phyloP scores from a whole-genome alignment of 2,329 filamentous ascomycete genomes.

The Chrysoporthe deuterocubensis region DNA sequence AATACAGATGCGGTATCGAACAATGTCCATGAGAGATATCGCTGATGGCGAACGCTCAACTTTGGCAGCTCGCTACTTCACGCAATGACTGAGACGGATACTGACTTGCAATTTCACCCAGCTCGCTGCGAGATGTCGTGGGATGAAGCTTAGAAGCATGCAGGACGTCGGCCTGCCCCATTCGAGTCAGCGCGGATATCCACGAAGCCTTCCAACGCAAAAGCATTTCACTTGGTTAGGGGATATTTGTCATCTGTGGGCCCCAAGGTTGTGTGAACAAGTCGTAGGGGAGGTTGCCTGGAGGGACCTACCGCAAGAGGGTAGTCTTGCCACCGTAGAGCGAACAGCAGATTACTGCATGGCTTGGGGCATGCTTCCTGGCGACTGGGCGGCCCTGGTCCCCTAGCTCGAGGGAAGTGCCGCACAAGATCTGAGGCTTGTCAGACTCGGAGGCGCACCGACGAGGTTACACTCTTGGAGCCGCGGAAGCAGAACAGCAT shows the following conservation, averaged over 20 bases:
- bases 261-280: neutral
- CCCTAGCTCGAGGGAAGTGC: neutral
- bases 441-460: neutral
- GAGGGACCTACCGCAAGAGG: neutral
- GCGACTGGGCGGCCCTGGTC: constrained; percentile 2
- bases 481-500: constrained; percentile 18
- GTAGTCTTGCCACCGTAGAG: neutral
- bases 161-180: neutral
- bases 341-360: neutral
- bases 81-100: neutral
- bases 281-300: neutral
- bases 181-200: neutral
- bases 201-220: neutral
- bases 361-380: neutral
- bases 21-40: neutral
- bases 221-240: neutral
- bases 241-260: neutral
- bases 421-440: constrained; percentile 11
- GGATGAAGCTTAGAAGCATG: neutral
- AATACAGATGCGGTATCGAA: neutral
- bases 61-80: constrained; percentile 14
- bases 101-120: neutral
- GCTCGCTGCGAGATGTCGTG: neutral
- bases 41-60: neutral
- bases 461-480: constrained; percentile 17